These are phyloP conservation scores for Canna indica DNA, from an alignment of 176 grass and related monocot species.

Conservation along the genomic window DNA sequence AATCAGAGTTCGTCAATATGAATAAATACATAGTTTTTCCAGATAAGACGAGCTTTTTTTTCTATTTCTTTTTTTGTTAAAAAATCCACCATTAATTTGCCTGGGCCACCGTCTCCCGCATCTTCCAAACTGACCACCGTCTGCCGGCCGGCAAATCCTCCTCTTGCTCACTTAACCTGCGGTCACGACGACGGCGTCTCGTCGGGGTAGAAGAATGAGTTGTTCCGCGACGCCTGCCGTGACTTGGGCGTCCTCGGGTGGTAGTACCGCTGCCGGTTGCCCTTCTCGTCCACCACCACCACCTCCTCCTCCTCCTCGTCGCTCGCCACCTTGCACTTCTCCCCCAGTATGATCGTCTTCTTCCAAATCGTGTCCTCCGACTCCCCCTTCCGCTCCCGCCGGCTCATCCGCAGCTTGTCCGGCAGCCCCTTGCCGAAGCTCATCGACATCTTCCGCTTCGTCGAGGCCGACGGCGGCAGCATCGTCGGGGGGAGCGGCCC, in stretches of 20 bases:
- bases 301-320: constrained; percentile 43
- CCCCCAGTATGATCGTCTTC: constrained; percentile 81
- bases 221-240: constrained; percentile 38
- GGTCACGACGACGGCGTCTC: no score
- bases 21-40: no score
- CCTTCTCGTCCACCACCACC: constrained; percentile 19
- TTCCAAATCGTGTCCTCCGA: constrained; percentile 68
- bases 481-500: constrained; percentile 42
- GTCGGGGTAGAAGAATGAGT: constrained; percentile 44
- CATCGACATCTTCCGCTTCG: constrained; percentile 45
- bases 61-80: no score
- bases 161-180: no score
- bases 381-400: constrained; percentile 41
- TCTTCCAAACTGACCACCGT: no score
- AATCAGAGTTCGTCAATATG: no score
- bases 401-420: constrained; percentile 55
- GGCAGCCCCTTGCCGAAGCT: constrained; percentile 51
- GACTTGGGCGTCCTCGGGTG: constrained; percentile 33
- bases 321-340: constrained; percentile 48
- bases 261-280: constrained; percentile 29
- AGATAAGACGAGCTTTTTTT: no score
- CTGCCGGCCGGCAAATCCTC: no score
- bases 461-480: constrained; percentile 17
- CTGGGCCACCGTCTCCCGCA: no score
- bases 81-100: no score